A percentile compares a stretch with the other conserved stretches of the same genome.
phyloP scores from a whole-genome alignment of 192 early-diverging fungal species.

The Rhizophlyctis rosea region DNA sequence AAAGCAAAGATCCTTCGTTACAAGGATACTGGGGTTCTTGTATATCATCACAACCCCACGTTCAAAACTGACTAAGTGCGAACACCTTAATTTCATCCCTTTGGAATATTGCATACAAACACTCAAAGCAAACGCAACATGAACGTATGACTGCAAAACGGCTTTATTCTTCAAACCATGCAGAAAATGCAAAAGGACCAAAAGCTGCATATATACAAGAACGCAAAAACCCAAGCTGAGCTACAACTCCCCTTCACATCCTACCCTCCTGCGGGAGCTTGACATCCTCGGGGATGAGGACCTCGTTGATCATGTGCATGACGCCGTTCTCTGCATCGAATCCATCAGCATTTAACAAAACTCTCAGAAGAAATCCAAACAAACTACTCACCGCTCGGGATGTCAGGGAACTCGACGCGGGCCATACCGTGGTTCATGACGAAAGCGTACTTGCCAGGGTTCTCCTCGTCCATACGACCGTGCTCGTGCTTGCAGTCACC shows the following conservation, averaged over 20 bases:
- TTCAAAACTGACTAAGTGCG: too few relatives aligned
- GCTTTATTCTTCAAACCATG: too few relatives aligned
- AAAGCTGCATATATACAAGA: too few relatives aligned
- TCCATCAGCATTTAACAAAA: slow-evolving; percentile 13
- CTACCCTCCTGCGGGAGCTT: slow-evolving; percentile 26
- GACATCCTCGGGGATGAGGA: slow-evolving; percentile 30
- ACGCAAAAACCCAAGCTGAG: too few relatives aligned
- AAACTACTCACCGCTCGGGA: neutral
- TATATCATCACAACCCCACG: too few relatives aligned
- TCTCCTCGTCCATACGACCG: slow-evolving; percentile 4
- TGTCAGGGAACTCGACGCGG: slow-evolving; percentile 3
- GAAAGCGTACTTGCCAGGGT: slow-evolving; percentile 27
- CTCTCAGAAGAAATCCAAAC: slow-evolving; percentile 1
- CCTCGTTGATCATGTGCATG: slow-evolving; percentile 33
- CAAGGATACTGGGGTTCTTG: too few relatives aligned
- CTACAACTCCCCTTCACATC: slow-evolving; percentile 1
- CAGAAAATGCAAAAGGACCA: too few relatives aligned
- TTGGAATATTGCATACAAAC: too few relatives aligned
- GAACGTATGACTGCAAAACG: too few relatives aligned
- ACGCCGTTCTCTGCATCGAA: slow-evolving; percentile 27
- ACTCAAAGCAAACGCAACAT: too few relatives aligned
- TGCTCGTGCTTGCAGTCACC: neutral
- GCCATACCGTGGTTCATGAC: slow-evolving; percentile 38
- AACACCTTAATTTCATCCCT: too few relatives aligned
- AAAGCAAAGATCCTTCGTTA: too few relatives aligned